A percentile compares a stretch with the other conserved stretches of the same genome.
Conservation (phyloP, 192 early-diverging fungal genomes). For the Diversispora epigaea region DNA sequence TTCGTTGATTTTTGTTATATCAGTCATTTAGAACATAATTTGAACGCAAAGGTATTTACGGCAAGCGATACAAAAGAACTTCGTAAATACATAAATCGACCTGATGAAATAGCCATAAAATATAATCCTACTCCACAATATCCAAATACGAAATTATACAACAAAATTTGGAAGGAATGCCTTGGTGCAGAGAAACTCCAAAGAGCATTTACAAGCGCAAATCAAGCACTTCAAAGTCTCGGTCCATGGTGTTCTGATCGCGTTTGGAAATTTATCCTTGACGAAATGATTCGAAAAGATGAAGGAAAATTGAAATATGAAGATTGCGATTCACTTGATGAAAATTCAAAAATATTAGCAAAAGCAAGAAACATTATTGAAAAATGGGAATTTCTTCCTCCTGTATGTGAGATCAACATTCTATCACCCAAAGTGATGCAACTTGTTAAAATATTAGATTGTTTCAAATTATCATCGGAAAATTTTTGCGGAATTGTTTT, state of each 20-base stretch:
- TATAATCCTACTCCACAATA: constrained; percentile 54
- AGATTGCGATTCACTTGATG: constrained; percentile 23
- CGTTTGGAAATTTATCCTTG: constrained; percentile 58
- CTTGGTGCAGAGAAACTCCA: constrained; percentile 41
- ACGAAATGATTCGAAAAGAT: constrained; percentile 41
- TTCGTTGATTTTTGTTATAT: background rate
- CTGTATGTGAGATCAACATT: constrained; percentile 26
- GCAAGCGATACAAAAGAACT: constrained; percentile 42
- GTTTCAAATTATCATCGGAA: constrained; percentile 42
- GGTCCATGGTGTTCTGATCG: constrained; percentile 81
- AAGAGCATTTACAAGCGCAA: constrained; percentile 42
- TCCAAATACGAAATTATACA: constrained; percentile 45
- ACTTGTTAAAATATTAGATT: constrained; percentile 62
- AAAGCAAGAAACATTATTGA: constrained; percentile 33
- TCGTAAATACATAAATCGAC: constrained; percentile 40
- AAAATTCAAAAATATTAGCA: constrained; percentile 22
- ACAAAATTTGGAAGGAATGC: constrained; percentile 40
- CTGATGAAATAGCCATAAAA: constrained; percentile 46
- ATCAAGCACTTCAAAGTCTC: constrained; percentile 52
- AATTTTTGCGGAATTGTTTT: constrained; percentile 91
- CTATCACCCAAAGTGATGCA: constrained; percentile 71
- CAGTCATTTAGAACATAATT: constrained; percentile 54
- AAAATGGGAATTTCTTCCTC: constrained; percentile 35
- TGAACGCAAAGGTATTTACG: constrained; percentile 62
- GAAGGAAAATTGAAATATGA: constrained; percentile 27